These are phyloP conservation scores for Pythium apleroticum DNA, from an alignment of 352 stramenopile genomes.

Conservation along the genomic window DNA sequence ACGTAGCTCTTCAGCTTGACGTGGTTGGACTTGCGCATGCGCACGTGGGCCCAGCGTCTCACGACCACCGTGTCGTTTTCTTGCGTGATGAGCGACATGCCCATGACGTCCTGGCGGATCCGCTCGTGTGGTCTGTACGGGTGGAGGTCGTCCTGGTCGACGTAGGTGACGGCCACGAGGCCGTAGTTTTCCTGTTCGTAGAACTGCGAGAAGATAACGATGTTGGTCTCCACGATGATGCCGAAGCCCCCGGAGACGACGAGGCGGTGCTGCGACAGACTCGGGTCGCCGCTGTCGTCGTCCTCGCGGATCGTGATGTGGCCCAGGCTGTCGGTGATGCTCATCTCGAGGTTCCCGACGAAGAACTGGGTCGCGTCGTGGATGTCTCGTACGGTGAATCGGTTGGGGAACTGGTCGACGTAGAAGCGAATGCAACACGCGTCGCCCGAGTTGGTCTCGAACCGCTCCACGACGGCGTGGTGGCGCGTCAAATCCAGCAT, in stretches of 20 bases:
- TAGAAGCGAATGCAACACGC: conserved; percentile 52
- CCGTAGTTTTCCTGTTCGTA: conserved; percentile 33
- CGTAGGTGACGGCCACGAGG: conserved; percentile 34
- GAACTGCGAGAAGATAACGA: conserved; percentile 25
- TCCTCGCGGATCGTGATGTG: conserved; percentile 76
- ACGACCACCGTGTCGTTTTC: conserved; percentile 31
- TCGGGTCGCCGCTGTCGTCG: conserved; percentile 46
- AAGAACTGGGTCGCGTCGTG: conserved; percentile 57
- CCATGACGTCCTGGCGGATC: conserved; percentile 47
- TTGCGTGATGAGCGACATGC: conserved; percentile 34
- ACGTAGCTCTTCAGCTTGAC: conserved; percentile 33
- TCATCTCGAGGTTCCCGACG: conserved; percentile 65
- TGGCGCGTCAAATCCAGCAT: conserved; percentile 38
- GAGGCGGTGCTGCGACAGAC: conserved; percentile 48
- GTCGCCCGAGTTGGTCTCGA: conserved; percentile 45
- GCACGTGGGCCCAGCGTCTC: conserved; percentile 36
- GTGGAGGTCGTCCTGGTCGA: conserved; percentile 45
- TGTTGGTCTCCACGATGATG: conserved; percentile 36
- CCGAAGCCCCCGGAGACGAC: conserved; percentile 38
- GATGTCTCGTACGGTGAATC: conserved; percentile 38
- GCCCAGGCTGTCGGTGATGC: conserved; percentile 60
- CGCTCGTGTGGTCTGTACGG: conserved; percentile 38
- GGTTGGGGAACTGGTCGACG: conserved; percentile 47
- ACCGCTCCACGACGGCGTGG: conserved; percentile 46
- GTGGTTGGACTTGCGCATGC: conserved; percentile 34